Base-by-base conservation (phyloP, 1,284 basidiomycete genomes). In the Stygiomarasmius scandens region DNA sequence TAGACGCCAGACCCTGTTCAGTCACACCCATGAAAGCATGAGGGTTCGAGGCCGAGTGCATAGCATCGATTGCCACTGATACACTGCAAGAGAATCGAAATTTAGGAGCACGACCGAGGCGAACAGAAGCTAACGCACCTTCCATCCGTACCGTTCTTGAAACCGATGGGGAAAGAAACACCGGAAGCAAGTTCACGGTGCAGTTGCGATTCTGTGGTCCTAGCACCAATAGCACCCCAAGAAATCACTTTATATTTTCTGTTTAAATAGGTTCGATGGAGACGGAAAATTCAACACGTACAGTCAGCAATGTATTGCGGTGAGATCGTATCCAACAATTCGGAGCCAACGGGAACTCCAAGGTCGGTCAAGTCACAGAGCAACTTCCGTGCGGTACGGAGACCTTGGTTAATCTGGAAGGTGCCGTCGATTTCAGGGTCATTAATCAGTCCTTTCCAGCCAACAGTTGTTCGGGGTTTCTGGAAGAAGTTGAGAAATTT, bases 1-100 rank as follows among this genome's bases (percentile, higher is more conserved):
- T 99, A 36, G 95, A 84, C 19, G 96, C 95, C 56, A 98, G 86
- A 61, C 93, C 96, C 61, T 96, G 92, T 69, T 93, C 91, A 52
- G 96, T 98, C 62, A 99, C 96, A 68, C 95, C 96, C 86, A 99
- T 93, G 83, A 99, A 99, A 55, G 92, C 92, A 75, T 99, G 96
- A 19, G 95, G 92, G 71, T 95, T 90, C 5, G 89, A 90, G 11
- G 95, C 87, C 0, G 94, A 90, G 62, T 91, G 87, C 92, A 99
- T 98, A 14, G 97, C 96, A 74, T 99, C 96, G 55, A 99, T 90
- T 3, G 96, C 96, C 41, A 91, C 87, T 0, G 79, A 73, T 32
- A 90, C 81, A 59, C 84, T 85, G 55, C 1, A 38, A 54, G 41
- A 46, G 16, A 41, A n/a, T 12, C 11, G 16, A 44, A 54, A 14